Base-by-base conservation (phyloP, 2,329 filamentous ascomycete genomes). In the Cladosporium colombiae region DNA sequence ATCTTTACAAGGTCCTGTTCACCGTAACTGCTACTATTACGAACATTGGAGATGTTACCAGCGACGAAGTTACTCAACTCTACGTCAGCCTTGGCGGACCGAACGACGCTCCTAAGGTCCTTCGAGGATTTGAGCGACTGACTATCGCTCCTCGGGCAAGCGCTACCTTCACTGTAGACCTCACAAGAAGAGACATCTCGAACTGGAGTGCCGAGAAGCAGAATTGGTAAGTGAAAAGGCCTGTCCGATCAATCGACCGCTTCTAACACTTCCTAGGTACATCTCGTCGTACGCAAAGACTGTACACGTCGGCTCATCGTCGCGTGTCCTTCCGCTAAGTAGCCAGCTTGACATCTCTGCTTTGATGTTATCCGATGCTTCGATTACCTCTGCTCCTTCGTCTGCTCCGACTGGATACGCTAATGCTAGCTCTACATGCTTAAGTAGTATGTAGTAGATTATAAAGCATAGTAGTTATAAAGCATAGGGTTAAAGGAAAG, bases 101-200 rank as follows among this genome's bases (percentile, higher is more conserved):
- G 2, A 60, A 88, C 40, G 90, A 96, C 73, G 84, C 86, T 11
- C 79, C 79, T 56, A 78, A 83, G 62, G 83, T 85, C 3, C 86
- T 97, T 18, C 88, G 93, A 68, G 89, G 88, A 33, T 97, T 97
- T 71, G 90, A 94, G 64, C 86, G 91, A 58, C 78, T 96, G 63
- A 83, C 81, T 63, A 87, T 97, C 68, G 82, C 85, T 6, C 84
- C 91, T 0, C 91, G 91, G 21, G 76, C 87, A 78, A 86, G 84
- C 60, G 82, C 81, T 2, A 84, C 82, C 3, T 94, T 94, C 81
- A 82, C 77, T 0, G 87, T 86, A 0, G 84, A 87, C 18, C 78
- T 97, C 58, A 92, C 87, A 11, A 85, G 93, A 46, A 87, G 92
- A 65, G 93, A 97, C 73, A 71, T 97, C 65, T 92, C 90, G 75